Conservation (phyloP, 352 stramenopile genomes). For the Globisporangium iwayamae region DNA sequence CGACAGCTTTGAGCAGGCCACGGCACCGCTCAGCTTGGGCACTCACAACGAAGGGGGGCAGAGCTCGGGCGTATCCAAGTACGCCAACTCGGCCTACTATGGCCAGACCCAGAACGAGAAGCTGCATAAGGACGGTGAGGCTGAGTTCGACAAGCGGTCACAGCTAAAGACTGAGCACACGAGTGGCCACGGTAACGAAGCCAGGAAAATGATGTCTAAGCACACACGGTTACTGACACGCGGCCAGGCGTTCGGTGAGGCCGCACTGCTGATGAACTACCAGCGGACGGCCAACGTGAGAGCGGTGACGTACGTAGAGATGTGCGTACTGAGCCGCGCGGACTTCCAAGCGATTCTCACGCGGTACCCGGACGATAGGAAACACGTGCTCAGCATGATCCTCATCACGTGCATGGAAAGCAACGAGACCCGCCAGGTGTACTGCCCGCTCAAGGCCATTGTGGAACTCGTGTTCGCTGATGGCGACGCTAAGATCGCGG, state of each 20-base stretch:
- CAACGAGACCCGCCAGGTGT: conserved; percentile 17
- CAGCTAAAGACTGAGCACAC: not conserved
- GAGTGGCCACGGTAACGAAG: too few species aligned
- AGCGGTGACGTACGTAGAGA: too few species aligned
- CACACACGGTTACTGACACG: conserved; percentile 10
- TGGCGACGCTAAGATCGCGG: not conserved
- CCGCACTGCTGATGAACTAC: too few species aligned
- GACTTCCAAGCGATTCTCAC: conserved; percentile 35
- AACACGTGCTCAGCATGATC: conserved; percentile 21
- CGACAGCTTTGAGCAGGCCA: too few species aligned
- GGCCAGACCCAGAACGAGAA: not conserved
- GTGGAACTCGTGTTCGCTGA: conserved; percentile 18
- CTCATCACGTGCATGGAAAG: conserved; percentile 23
- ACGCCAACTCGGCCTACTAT: conserved; percentile 30
- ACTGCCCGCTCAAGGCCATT: conserved; percentile 21
- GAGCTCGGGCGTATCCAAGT: not conserved
- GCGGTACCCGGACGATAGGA: conserved; percentile 26
- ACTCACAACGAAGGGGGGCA: not conserved
- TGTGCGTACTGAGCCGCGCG: too few species aligned
- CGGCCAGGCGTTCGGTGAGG: too few species aligned
- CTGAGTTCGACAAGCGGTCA: not conserved
- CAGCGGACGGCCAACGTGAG: too few species aligned
- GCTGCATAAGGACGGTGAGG: not conserved
- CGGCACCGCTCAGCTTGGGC: too few species aligned
- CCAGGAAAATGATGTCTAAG: not conserved